Evolutionary conservation across 2,329 filamentous ascomycete species (phyloP), one percentile per base, ranked within the genome.

Genomic region (Cercospora zeae-maydis): DNA sequence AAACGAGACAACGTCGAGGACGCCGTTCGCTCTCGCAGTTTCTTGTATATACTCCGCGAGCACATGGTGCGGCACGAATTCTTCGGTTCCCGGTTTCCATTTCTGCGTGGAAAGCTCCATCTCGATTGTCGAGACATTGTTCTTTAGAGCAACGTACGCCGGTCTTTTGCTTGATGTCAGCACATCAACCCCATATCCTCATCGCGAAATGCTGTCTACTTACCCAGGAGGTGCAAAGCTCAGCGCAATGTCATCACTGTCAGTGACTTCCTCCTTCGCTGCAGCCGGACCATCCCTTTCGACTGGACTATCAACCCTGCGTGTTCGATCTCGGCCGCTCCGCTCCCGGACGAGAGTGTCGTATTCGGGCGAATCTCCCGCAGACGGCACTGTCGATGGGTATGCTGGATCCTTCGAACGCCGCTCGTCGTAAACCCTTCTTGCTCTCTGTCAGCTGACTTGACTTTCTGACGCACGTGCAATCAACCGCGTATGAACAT

Each of bases 41-140:
- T 82, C 79, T 63, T 87, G 83, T 4, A 90, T 82, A 68, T 90
- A 90, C 1, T 81, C 75, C 34, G 82, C 81, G 8, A 90, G 75
- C 0, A 82, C 78, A 14, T 75, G 70, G 63, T 89, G 88, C 1
- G 77, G 81, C 4, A 88, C 83, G 63, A 84, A 84, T 14, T 86
- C 83, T 2, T 81, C 81, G 0, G 86, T 89, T 0, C 82, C 84
- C 5, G 80, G 74, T 0, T 86, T 85, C 83, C 88, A 91, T 5
- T 71, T 65, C 58, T 80, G 79, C 51, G 83, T 73, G 19, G 77
- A 81, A 1, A 80, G 80, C 47, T 80, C 75, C 70, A 85, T 79
- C 62, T 84, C 71, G 4, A 77, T 76, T 1, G 82, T 84, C 5
- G 78, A 77, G 14, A 85, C 81, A 63, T 85, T 85, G 67, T 84